Base-by-base conservation (phyloP, 2,329 filamentous ascomycete species). In the Penicillium glabrum region DNA sequence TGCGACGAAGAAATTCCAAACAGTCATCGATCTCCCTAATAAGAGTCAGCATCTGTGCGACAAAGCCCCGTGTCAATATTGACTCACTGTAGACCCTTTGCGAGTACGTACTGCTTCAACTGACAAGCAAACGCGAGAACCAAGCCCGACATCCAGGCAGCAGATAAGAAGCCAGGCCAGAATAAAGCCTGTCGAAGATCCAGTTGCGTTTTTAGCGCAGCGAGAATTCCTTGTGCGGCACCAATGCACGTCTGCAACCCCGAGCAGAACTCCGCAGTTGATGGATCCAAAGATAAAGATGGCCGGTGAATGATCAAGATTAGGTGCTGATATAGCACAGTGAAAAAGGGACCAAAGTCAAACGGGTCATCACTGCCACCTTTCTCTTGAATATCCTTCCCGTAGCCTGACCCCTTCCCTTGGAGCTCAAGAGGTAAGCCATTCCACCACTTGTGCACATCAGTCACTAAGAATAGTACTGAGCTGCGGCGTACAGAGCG, bases 401-500 rank as follows among this genome's bases (percentile, higher is more conserved):
- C 41, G 4, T 11, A 27, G n/a, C 31, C 47, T 16, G 39, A 37
- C 55, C 2, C 45, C 5, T 62, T 61, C n/a, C 61, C 59, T 56
- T 70, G 69, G 3, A 71, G 55, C n/a, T 63, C 60, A 5, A 58
- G 53, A 5, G 74, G 69, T n/a, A 77, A 69, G 35, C 70, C 66
- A 54, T 77, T 77, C 74, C 73, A 77, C 75, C 75, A 77, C 55
- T 72, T 76, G 46, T 77, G 74, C 21, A 77, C 73, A 47, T 76
- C 73, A 10, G 73, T 75, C 21, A 74, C 71, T 6, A 77, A 61
- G 44, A 71, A 71, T 3, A 75, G 62, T 4, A 76, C 71, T 9
- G 72, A 69, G 46, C 69, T 72, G 39, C 72, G 70, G 11, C 69
- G 71, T 10, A 75, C 67, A n/a, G 73, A 72, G 24, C 74, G 72